These are phyloP conservation scores for Bryoerythrophyllum caledonicum DNA, from an alignment of 225 moss, liverwort and hornwort genomes.

Conservation along the genomic window DNA sequence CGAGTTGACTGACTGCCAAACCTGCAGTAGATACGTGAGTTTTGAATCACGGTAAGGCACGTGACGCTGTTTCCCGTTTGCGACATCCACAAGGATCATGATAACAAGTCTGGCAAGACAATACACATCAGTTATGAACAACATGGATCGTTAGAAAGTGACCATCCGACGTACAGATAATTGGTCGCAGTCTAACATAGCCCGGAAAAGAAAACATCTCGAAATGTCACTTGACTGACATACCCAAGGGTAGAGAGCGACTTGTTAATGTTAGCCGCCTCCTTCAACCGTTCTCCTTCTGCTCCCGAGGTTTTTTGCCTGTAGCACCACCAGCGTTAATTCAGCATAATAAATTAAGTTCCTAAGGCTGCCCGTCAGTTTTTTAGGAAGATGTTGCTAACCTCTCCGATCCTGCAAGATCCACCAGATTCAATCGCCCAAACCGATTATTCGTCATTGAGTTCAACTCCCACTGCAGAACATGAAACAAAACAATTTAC, in stretches of 20 bases:
- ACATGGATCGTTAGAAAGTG: not conserved
- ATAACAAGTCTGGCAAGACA: conserved; percentile 50
- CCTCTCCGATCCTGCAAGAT: conserved; percentile 74
- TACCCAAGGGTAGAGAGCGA: conserved; percentile 71
- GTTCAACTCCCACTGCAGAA: conserved; percentile 56
- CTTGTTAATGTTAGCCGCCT: conserved; percentile 70
- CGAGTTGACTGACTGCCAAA: conserved; percentile 11
- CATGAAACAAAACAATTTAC: conserved; percentile 7
- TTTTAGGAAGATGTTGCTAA: conserved; percentile 9
- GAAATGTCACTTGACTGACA: conserved; percentile 8
- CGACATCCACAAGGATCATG: conserved; percentile 66
- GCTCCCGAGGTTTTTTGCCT: conserved; percentile 68
- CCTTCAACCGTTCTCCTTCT: conserved; percentile 66
- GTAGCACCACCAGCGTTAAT: conserved; percentile 15
- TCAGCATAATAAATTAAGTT: not conserved
- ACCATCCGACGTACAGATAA: not conserved
- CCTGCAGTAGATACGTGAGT: conserved; percentile 68
- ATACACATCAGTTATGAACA: conserved; percentile 12
- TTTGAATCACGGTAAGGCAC: conserved; percentile 72
- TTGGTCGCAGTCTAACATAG: not conserved
- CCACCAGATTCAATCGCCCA: conserved; percentile 68
- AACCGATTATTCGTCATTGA: conserved; percentile 54
- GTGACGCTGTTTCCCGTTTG: conserved; percentile 69
- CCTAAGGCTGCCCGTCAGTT: not conserved
- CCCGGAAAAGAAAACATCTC: conserved; percentile 4